phyloP scores from a whole-genome alignment of 2,329 filamentous ascomycete species.

The Talaromyces sp. region DNA sequence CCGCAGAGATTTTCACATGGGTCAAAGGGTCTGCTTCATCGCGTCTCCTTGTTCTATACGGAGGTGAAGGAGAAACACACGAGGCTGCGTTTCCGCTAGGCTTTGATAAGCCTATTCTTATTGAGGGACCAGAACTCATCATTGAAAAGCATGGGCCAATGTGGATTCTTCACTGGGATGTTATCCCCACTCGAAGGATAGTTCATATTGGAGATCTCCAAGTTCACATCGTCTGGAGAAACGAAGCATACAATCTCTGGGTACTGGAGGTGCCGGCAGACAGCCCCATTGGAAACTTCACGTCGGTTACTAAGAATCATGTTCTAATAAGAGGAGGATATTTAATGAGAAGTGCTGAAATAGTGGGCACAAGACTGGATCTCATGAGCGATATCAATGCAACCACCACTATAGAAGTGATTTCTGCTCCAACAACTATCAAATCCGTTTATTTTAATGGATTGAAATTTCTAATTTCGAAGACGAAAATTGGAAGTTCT shows the following conservation, averaged over 20 bases:
- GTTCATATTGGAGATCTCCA: constrained; percentile 40
- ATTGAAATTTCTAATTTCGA: constrained; percentile 37
- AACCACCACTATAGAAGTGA: constrained; percentile 62
- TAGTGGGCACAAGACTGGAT: constrained; percentile 51
- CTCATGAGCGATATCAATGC: constrained; percentile 67
- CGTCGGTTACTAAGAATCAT: constrained; percentile 18
- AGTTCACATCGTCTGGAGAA: constrained; percentile 51
- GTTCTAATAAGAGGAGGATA: constrained; percentile 39
- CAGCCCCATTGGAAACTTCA: not conserved
- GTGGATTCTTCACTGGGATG: constrained; percentile 47
- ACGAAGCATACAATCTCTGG: constrained; percentile 42
- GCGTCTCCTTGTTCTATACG: constrained; percentile 40
- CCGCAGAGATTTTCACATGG: constrained; percentile 41
- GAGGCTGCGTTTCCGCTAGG: constrained; percentile 30
- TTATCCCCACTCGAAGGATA: constrained; percentile 42
- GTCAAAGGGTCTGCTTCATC: constrained; percentile 56
- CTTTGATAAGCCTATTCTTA: constrained; percentile 18
- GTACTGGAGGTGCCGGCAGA: constrained; percentile 26
- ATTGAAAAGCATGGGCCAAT: constrained; percentile 19
- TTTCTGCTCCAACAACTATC: constrained; percentile 54
- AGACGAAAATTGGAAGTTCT: constrained; percentile 45
- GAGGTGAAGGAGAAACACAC: constrained; percentile 32
- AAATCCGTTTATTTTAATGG: constrained; percentile 60
- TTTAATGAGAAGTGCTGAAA: constrained; percentile 42
- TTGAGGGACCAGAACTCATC: constrained; percentile 27